These are phyloP conservation scores for Raphanus sativus DNA, from an alignment of 345 rosid species.

Conservation along the genomic window DNA sequence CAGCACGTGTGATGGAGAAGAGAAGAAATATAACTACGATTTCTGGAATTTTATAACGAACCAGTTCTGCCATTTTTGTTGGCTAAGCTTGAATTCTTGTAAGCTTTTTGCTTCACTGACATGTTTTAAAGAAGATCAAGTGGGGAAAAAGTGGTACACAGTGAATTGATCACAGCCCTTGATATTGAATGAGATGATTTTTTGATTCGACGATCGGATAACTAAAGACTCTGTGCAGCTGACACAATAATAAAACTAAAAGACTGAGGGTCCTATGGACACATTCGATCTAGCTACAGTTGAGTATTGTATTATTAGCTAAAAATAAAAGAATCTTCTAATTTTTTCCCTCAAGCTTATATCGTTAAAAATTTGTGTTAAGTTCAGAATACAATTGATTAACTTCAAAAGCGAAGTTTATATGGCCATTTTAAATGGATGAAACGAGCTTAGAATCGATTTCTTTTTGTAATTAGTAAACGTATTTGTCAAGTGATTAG, in stretches of 20 bases:
- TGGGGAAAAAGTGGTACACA: background rate
- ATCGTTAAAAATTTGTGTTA: background rate
- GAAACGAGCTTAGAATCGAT: background rate
- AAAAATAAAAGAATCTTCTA: background rate
- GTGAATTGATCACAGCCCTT: slow-evolving; percentile 12
- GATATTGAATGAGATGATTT: background rate
- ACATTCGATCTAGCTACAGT: background rate
- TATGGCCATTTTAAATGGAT: background rate
- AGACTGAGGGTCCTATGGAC: background rate
- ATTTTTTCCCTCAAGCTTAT: background rate
- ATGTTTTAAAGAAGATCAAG: background rate
- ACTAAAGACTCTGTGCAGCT: background rate
- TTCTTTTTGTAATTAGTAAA: slow-evolving; percentile 1
- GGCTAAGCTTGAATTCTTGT: slow-evolving; percentile 3
- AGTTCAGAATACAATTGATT: background rate
- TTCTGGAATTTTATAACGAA: background rate
- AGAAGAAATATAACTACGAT: background rate
- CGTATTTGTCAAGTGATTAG: slow-evolving; percentile 11
- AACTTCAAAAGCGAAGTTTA: background rate
- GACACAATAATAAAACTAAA: too few relatives aligned
- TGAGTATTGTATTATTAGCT: background rate
- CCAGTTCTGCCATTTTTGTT: slow-evolving; percentile 34
- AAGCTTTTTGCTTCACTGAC: slow-evolving; percentile 26
- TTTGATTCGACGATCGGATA: slow-evolving; percentile 7
- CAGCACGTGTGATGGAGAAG: slow-evolving; percentile 36